Percentiles rank a stretch among this genome's conserved stretches.
Conservation (phyloP, 805 yeast species). For the Ogataea paraovalis region DNA sequence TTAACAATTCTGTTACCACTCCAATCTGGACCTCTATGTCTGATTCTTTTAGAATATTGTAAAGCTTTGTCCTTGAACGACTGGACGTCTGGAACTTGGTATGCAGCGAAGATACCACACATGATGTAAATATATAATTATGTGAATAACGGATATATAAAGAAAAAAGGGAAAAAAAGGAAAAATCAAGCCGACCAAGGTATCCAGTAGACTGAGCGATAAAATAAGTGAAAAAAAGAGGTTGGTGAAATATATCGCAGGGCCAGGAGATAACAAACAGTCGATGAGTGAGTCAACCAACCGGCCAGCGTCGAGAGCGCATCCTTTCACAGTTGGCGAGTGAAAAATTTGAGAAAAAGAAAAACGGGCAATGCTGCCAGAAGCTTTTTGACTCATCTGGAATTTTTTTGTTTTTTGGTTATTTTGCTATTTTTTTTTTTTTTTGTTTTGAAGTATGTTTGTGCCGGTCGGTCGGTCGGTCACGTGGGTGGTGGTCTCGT, state of each 20-base stretch:
- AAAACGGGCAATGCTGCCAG: background rate
- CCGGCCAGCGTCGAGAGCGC: background rate
- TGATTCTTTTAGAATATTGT: constrained; percentile 83
- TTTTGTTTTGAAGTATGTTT: no score
- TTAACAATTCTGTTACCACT: constrained; percentile 80
- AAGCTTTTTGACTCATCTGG: no score
- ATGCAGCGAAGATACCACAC: constrained; percentile 99
- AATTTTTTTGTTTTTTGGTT: no score
- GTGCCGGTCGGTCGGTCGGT: no score
- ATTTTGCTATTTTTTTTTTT: no score
- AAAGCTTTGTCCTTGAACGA: constrained; percentile 83
- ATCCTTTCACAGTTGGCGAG: background rate
- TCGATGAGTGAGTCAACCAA: background rate
- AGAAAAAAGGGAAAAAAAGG: background rate
- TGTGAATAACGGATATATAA: background rate
- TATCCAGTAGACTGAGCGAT: background rate
- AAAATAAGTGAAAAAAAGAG: background rate
- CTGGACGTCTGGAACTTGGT: constrained; percentile 73
- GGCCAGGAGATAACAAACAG: background rate
- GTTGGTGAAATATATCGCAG: background rate
- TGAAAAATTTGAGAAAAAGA: background rate
- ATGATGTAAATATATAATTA: constrained; percentile 34
- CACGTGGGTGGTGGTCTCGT: no score
- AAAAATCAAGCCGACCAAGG: background rate
- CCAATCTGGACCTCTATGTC: constrained; percentile 99